Base-by-base conservation (phyloP, 2,329 filamentous ascomycete species). In the Aspergillus sp. region DNA sequence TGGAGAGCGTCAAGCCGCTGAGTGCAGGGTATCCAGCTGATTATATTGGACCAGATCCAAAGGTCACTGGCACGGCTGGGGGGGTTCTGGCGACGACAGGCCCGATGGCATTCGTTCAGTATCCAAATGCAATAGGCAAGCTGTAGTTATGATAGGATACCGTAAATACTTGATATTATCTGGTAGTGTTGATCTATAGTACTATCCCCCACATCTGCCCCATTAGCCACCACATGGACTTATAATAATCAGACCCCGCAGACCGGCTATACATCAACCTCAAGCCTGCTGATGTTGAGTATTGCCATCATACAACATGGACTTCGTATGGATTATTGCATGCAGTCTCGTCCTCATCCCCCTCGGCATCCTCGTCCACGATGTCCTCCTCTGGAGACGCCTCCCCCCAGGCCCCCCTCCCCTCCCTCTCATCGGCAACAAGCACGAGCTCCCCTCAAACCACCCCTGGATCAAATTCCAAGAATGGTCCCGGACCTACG, bases 11-110 rank as follows among this genome's bases (percentile, higher is more conserved):
- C 0, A 79, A 79, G 39, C 77, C 78, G 0, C 90, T 90, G 61
- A 82, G 90, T 46, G 67, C 83, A 23, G 88, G 87, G 0, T 91
- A 90, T 72, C 89, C 89, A 0, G 73, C 80, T 59, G 83, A 76
- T 66, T 84, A 90, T 64, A 66, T 89, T 11, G 63, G 62, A 0
- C 47, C 49, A 21, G 60, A 68, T 46, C 66, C 65, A 1, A 41
- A 14, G 17, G 6, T 25, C 15, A 51, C 48, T 8, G 48, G 48
- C 6, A 17, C 0, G 23, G 45, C 45, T 47, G 23, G 14, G 3
- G 21, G 21, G n/a, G 23, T 47, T n/a, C 15, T 47, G 45, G 45
- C 45, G 6, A 27, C 21, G 15, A 31, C 45, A 12, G 45, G 21
- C 21, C 45, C 45, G 15, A 27, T 47, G 23, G 45, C 6, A 6